Evolutionary conservation across 2,329 filamentous ascomycete species (phyloP), one percentile per base, ranked within the genome.

Genomic region (Emergomyces orientalis): DNA sequence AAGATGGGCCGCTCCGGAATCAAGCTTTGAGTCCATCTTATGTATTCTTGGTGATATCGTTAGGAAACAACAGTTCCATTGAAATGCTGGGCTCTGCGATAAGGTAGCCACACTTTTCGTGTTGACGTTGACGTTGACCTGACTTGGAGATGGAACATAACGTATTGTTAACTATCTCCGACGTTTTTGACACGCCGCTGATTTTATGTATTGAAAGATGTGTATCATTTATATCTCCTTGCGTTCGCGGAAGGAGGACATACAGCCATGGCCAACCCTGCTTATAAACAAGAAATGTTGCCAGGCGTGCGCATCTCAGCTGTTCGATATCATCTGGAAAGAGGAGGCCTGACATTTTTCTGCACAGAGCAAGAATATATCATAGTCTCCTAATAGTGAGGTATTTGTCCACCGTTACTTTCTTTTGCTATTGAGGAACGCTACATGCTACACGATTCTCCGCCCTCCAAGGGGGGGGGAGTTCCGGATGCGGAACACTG

Each of bases 21-120:
- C 61, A 17, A 62, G 61, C 45, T 62, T 62, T 49, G 61, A 62
- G 41, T 47, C 61, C 34, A 30, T 59, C 6, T 22, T 58, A 51
- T 59, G 55, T 9, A 62, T 62, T 51, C 22, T 62, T 19, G 41
- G 32, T 43, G 61, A 62, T 59, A 62, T 62, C 32, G n/a, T 25
- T 11, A 19, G 61, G 56, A 60, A 63, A 25, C 56, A 52, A 30
- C 45, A 52, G 11, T 62, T 45, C 43, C 37, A 41, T 30, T 59
- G 41, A 59, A 41, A 9, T 27, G 13, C 27, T n/a, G 22, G 17
- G 30, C 25, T 19, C 2, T 9, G n/a, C 2, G 34, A 55, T n/a
- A 19, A 25, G n/a, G n/a, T n/a, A 3, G n/a, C 22, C 0, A 2
- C n/a, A 8, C 22, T 25, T 25, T 4, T 27, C 8, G 2, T n/a